phyloP scores from a whole-genome alignment of 1,284 basidiomycete species.

The Naganishia liquefaciens region DNA sequence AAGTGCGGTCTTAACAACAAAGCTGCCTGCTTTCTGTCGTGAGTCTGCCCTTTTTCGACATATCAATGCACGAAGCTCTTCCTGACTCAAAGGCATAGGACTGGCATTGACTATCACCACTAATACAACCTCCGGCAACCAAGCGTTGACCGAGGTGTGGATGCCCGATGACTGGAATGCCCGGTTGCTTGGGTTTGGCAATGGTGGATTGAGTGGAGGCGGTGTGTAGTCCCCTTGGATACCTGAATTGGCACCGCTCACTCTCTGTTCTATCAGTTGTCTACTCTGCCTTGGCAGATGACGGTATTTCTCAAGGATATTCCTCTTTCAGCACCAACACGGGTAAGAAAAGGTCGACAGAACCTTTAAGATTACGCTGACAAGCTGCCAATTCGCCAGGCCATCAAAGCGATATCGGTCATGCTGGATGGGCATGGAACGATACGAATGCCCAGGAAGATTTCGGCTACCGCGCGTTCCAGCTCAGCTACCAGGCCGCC shows the following conservation, averaged over 20 bases:
- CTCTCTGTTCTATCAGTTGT: constrained; percentile 3
- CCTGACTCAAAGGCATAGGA: too few relatives aligned
- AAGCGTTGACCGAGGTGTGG: constrained; percentile 21
- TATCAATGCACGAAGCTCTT: too few relatives aligned
- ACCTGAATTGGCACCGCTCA: background rate
- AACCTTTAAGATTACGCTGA: background rate
- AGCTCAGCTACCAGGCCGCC: constrained; percentile 22
- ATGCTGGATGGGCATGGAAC: constrained; percentile 19
- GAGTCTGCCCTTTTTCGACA: too few relatives aligned
- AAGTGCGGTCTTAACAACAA: constrained; percentile 7
- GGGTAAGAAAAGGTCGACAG: too few relatives aligned
- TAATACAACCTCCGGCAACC: constrained; percentile 9
- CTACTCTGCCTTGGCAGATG: constrained; percentile 12
- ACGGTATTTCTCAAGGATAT: constrained; percentile 19
- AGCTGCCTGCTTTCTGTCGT: constrained; percentile 13
- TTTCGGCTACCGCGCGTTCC: constrained; percentile 20
- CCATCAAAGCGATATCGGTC: constrained; percentile 14
- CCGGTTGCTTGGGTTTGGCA: constrained; percentile 21
- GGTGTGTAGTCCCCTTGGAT: background rate
- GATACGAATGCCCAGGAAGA: constrained; percentile 19
- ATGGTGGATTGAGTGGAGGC: constrained; percentile 21
- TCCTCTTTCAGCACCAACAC: constrained; percentile 27
- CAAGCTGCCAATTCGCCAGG: background rate
- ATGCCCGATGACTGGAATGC: constrained; percentile 26
- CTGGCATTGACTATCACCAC: constrained; percentile 23